Evolutionary conservation across 139 green algal genomes (phyloP).

Genomic region (Coelastrella sp.): DNA sequence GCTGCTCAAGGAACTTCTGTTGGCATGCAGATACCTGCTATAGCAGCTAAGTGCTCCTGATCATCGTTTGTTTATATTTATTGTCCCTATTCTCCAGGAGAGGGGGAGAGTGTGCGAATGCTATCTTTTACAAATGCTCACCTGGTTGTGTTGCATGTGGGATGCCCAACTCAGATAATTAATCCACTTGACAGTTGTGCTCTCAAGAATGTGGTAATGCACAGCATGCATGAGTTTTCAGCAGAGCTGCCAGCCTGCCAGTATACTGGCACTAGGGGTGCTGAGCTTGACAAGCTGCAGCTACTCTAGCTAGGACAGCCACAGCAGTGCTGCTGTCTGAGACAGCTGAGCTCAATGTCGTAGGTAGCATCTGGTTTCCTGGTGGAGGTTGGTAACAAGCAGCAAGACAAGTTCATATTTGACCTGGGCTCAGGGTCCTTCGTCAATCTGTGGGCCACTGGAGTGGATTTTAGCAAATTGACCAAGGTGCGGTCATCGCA

Average conservation of each 20-base stretch:
- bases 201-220: too few species aligned
- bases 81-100: too few species aligned
- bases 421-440: constrained; percentile 54
- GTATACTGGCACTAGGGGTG: too few species aligned
- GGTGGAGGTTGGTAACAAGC: constrained; percentile 49
- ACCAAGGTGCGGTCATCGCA: constrained; percentile 5
- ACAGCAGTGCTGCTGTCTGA: background rate
- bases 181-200: too few species aligned
- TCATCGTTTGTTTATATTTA: background rate
- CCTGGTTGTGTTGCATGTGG: too few species aligned
- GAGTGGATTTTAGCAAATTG: constrained; percentile 21
- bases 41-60: background rate
- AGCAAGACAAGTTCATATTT: constrained; percentile 57
- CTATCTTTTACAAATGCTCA: too few species aligned
- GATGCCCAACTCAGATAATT: too few species aligned
- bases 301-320: background rate
- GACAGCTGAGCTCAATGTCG: background rate
- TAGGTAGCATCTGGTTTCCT: constrained; percentile 54
- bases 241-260: too few species aligned
- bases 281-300: background rate
- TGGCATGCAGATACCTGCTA: background rate
- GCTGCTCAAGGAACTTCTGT: too few species aligned
- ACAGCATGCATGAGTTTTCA: too few species aligned
- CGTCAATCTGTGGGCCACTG: constrained; percentile 55
- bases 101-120: too few species aligned